Evolutionary conservation across 2,329 filamentous ascomycete genomes (phyloP).

Genomic region (Corynespora cassiicola): DNA sequence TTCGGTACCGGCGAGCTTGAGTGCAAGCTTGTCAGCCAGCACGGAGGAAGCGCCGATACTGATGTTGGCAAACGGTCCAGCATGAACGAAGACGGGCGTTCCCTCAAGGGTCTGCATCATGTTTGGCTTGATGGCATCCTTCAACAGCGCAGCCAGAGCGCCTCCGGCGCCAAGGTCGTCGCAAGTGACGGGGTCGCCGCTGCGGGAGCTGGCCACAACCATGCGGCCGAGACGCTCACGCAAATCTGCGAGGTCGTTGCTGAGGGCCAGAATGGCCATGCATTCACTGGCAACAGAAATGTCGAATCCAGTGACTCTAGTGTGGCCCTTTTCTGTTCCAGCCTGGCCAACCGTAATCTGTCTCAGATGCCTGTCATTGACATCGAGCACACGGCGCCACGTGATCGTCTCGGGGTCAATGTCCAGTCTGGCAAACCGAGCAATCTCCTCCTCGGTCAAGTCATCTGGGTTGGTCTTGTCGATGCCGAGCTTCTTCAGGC

Average conservation of each 20-base stretch:
- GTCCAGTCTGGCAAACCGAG: slow-evolving; percentile 87
- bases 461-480: slow-evolving; percentile 93
- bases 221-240: slow-evolving; percentile 92
- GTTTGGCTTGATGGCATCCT: slow-evolving; percentile 98
- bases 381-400: slow-evolving; percentile 93
- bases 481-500: slow-evolving; percentile 94
- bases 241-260: slow-evolving; percentile 86
- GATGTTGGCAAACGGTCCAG: slow-evolving; percentile 97
- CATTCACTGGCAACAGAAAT: slow-evolving; percentile 98
- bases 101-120: slow-evolving; percentile 98
- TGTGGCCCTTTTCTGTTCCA: slow-evolving; percentile 87
- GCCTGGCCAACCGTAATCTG: slow-evolving; percentile 89
- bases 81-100: slow-evolving; percentile 96
- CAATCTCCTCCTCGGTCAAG: slow-evolving; percentile 87
- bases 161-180: slow-evolving; percentile 94
- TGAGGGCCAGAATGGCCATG: slow-evolving; percentile 96
- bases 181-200: slow-evolving; percentile 90
- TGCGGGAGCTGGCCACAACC: slow-evolving; percentile 88
- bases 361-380: slow-evolving; percentile 93
- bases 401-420: slow-evolving; percentile 98
- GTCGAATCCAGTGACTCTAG: slow-evolving; percentile 90
- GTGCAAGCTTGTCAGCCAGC: slow-evolving; percentile 89
- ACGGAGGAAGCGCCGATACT: slow-evolving; percentile 96
- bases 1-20: slow-evolving; percentile 96
- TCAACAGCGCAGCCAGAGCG: slow-evolving; percentile 93